Evolutionary conservation across 2,329 filamentous ascomycete genomes (phyloP).

Genomic region (Fusarium robinianum): DNA sequence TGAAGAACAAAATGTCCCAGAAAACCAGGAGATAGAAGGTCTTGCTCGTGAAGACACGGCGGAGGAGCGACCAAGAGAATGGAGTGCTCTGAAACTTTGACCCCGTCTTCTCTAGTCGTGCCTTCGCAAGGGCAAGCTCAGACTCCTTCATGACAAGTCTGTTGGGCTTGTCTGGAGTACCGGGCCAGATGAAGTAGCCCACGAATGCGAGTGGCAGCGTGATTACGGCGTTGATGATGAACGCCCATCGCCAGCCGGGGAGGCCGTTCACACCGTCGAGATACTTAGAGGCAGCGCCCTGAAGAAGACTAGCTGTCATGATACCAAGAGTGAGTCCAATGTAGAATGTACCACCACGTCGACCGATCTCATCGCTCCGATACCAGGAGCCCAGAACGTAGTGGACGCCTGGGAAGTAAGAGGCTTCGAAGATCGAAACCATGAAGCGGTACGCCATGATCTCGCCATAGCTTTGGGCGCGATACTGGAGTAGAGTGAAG

Average conservation of each 20-base stretch:
- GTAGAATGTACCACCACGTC: constrained; percentile 23
- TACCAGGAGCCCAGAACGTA: constrained; percentile 27
- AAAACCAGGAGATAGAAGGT: constrained; percentile 21
- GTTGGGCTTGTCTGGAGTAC: constrained; percentile 21
- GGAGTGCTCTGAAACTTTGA: constrained; percentile 17
- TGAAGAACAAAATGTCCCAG: constrained; percentile 27
- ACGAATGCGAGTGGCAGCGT: constrained; percentile 24
- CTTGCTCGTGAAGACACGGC: constrained; percentile 19
- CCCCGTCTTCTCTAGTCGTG: constrained; percentile 8
- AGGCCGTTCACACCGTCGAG: constrained; percentile 18
- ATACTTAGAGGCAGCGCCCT: constrained; percentile 21
- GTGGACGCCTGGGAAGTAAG: constrained; percentile 25
- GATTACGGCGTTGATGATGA: constrained; percentile 28
- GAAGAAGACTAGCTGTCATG: constrained; percentile 20
- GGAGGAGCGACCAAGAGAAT: constrained; percentile 10
- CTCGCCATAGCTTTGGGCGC: constrained; percentile 16
- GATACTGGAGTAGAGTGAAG: constrained; percentile 22
- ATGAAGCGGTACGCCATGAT: constrained; percentile 24
- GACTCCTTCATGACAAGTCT: constrained; percentile 13
- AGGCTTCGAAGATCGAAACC: constrained; percentile 25
- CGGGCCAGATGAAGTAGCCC: constrained; percentile 26
- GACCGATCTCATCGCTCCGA: constrained; percentile 25
- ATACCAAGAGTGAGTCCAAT: constrained; percentile 23
- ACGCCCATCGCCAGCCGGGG: constrained; percentile 22
- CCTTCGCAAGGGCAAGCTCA: constrained; percentile 11